These are phyloP conservation scores for Globisporangium nunn DNA, from an alignment of 352 stramenopile species.

Conservation along the genomic window DNA sequence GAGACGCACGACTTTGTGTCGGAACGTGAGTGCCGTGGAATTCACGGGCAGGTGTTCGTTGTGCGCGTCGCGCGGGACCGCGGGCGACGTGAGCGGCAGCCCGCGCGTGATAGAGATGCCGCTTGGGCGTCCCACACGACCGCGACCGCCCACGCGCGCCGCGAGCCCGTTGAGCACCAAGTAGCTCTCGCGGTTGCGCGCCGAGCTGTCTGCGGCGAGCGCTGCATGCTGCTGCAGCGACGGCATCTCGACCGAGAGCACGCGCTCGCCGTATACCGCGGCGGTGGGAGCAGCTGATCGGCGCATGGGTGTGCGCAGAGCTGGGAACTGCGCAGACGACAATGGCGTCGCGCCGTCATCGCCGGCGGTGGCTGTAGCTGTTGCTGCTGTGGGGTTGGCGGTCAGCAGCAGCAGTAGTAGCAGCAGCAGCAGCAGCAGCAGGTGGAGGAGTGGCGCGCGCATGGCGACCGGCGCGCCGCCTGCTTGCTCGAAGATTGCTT, in stretches of 20 bases:
- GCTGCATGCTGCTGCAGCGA: conserved; percentile 6
- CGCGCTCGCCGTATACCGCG: neutral
- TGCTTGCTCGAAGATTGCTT: too few relatives aligned
- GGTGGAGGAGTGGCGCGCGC: too few relatives aligned
- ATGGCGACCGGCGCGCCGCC: too few relatives aligned
- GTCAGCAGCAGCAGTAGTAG: too few relatives aligned
- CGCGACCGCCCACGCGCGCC: conserved; percentile 6
- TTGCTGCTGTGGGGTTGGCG: too few relatives aligned
- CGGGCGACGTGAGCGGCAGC: conserved; percentile 2
- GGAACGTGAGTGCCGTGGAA: conserved; percentile 31
- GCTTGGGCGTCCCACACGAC: conserved; percentile 14
- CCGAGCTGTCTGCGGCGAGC: conserved; percentile 5
- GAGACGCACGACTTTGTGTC: conserved; percentile 24
- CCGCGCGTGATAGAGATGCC: conserved; percentile 34
- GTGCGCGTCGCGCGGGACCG: neutral
- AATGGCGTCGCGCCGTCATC: too few relatives aligned
- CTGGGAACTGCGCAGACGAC: neutral
- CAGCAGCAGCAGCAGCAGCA: too few relatives aligned
- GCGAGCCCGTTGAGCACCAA: conserved; percentile 2
- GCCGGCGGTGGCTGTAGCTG: too few relatives aligned
- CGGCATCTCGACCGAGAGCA: conserved; percentile 8
- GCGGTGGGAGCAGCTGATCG: neutral
- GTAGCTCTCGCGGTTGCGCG: conserved; percentile 1
- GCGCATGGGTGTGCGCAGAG: neutral
- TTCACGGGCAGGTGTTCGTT: conserved; percentile 2